These are phyloP conservation scores for Macadamia integrifolia DNA, from an alignment of 164 flowering plant genomes.

Conservation along the genomic window DNA sequence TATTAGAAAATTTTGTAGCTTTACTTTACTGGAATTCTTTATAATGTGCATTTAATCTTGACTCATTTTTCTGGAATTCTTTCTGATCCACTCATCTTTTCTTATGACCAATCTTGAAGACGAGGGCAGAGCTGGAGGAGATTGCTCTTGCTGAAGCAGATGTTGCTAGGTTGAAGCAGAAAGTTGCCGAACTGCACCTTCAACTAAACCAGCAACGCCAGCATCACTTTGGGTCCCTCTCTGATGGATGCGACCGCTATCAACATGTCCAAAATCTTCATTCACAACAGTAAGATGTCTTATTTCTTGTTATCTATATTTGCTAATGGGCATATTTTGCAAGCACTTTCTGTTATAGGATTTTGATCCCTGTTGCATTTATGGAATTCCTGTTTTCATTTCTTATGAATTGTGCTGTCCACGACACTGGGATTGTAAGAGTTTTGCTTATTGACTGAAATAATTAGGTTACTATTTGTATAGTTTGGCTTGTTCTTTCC, in stretches of 20 bases:
- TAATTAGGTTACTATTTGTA: too few relatives aligned
- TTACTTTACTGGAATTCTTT: too few relatives aligned
- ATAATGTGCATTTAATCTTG: not conserved
- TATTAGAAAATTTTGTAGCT: not conserved
- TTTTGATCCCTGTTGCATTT: not conserved
- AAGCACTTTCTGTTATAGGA: not conserved
- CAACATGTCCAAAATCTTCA: constrained; percentile 57
- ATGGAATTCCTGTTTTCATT: not conserved
- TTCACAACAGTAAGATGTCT: constrained; percentile 61
- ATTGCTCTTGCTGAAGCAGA: constrained; percentile 99
- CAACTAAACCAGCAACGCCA: constrained; percentile 96
- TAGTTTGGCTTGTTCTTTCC: too few relatives aligned
- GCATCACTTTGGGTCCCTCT: constrained; percentile 77
- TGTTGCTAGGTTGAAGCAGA: constrained; percentile 95
- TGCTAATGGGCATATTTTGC: not conserved
- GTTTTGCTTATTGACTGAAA: too few relatives aligned
- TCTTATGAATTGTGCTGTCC: not conserved
- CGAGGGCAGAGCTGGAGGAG: constrained; percentile 98
- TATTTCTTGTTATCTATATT: not conserved
- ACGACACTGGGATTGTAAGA: too few relatives aligned
- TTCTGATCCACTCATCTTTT: constrained; percentile 9
- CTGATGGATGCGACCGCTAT: constrained; percentile 69
- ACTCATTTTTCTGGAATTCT: not conserved
- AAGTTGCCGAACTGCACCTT: constrained; percentile 95
- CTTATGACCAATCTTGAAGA: constrained; percentile 39